Base-by-base conservation (phyloP, 176 grass and related monocot species). In the Avena sativa region DNA sequence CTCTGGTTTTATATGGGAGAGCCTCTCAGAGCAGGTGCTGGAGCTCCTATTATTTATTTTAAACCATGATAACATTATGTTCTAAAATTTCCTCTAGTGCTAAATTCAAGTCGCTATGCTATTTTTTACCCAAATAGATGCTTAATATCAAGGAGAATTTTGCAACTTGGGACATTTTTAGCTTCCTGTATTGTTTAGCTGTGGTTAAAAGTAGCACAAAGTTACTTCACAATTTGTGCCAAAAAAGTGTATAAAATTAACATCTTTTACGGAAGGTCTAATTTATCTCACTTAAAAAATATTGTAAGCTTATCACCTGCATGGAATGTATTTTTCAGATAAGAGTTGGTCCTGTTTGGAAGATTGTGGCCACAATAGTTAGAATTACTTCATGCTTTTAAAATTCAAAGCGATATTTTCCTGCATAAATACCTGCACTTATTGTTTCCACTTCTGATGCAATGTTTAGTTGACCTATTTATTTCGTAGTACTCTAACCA, bases 391-490 rank as follows among this genome's bases (percentile, higher is more conserved):
- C 13, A 5, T 63, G 49, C 40, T 78, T 51, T 48, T 49, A 7
- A 65, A 32, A 80, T 46, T 71, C 38, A 79, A 40, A 61, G 1
- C 3, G n/a, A 7, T 34, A 26, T 64, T 51, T 79, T 26, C 12
- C 43, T 34, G 13, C 49, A 6, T 69, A 40, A 62, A 72, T 28
- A 46, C 20, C 67, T 36, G 12, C 44, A 43, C 2, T 17, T n/a
- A 15, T 69, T 28, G 16, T 63, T 86, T 61, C 12, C 12, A 25
- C 2, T 43, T 62, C 52, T 58, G 12, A 61, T 86, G 11, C 38
- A 83, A 68, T 87, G 76, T 67, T 67, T 71, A 76, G 69, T 50
- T 80, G 65, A 13, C n/a, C n/a, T 46, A 71, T 56, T 57, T 74
- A 83, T 59, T 87, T 19, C 65, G n/a, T 76, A 21, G 12, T 66